A percentile compares a stretch with the other conserved stretches of the same genome.
Evolutionary conservation across 1,284 basidiomycete species (phyloP).

Genomic region (Apiotrichum laibachii): DNA sequence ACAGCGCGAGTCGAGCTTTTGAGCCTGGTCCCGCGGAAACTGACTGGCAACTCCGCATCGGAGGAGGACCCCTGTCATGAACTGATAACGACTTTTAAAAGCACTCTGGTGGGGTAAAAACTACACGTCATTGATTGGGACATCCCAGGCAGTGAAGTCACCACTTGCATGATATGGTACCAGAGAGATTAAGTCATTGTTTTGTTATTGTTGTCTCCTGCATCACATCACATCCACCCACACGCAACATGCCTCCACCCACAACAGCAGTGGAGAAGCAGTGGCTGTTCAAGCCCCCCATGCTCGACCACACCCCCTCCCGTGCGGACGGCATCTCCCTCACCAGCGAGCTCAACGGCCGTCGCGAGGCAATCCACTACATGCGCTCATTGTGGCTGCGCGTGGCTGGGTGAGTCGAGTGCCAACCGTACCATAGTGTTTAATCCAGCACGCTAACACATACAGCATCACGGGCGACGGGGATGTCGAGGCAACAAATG

Average conservation of each 20-base stretch:
- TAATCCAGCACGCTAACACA: not conserved
- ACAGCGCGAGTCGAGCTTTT: no score
- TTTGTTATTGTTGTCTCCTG: no score
- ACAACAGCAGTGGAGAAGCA: constrained; percentile 29
- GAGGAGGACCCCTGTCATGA: no score
- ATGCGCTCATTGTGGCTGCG: constrained; percentile 19
- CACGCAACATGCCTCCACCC: not conserved
- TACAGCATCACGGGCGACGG: constrained; percentile 8
- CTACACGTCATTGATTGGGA: not conserved
- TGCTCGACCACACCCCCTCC: constrained; percentile 36
- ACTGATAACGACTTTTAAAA: no score
- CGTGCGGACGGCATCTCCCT: constrained; percentile 27
- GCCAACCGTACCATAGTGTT: no score
- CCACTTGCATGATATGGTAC: no score
- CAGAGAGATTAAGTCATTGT: no score
- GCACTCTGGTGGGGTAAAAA: not conserved
- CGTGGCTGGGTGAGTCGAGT: constrained; percentile 7
- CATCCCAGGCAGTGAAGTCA: no score
- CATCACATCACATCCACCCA: not conserved
- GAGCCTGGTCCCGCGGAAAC: no score
- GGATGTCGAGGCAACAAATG: constrained; percentile 18
- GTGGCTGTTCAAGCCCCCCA: constrained; percentile 34
- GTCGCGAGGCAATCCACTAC: constrained; percentile 27
- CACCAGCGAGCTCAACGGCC: constrained; percentile 31
- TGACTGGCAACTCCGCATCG: no score